Evolutionary conservation across 139 green algal species (phyloP).

Genomic region (Picochlorum sp.): DNA sequence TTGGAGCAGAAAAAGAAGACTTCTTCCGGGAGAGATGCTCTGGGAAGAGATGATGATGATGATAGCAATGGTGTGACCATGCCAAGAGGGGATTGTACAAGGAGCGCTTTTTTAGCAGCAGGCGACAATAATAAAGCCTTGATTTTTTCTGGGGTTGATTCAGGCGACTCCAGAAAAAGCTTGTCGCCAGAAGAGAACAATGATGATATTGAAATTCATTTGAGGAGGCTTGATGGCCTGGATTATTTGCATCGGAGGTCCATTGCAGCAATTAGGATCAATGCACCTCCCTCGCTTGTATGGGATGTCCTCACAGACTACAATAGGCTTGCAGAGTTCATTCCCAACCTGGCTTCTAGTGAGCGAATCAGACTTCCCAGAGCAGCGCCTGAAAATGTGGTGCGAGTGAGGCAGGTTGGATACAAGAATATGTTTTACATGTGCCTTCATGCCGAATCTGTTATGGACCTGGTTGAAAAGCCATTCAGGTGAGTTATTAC

Average conservation of each 20-base stretch:
- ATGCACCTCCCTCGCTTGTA: slow-evolving; percentile 30
- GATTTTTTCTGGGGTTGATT: too few relatives aligned
- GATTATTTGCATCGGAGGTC: slow-evolving; percentile 36
- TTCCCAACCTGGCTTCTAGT: slow-evolving; percentile 45
- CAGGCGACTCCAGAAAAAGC: too few relatives aligned
- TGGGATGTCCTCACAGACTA: slow-evolving; percentile 54
- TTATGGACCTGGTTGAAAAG: slow-evolving; percentile 49
- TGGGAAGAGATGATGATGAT: too few relatives aligned
- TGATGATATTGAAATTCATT: slow-evolving; percentile 31
- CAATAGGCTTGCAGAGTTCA: slow-evolving; percentile 36
- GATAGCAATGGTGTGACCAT: too few relatives aligned
- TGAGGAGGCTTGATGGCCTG: slow-evolving; percentile 36
- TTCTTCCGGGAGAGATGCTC: too few relatives aligned
- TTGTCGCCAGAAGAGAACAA: not conserved
- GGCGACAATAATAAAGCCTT: too few relatives aligned
- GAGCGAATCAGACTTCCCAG: slow-evolving; percentile 28
- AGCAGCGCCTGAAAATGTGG: slow-evolving; percentile 17
- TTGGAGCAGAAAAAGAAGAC: slow-evolving; percentile 12
- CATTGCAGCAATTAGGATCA: slow-evolving; percentile 33
- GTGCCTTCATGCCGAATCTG: slow-evolving; percentile 42
- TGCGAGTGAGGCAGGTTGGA: slow-evolving; percentile 41
- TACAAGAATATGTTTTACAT: slow-evolving; percentile 55
- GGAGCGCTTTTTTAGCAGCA: not conserved
- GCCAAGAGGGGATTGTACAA: not conserved
- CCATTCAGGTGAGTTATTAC: not conserved